Base-by-base conservation (phyloP, 2,329 filamentous ascomycete species). In the Talaromyces sp. region DNA sequence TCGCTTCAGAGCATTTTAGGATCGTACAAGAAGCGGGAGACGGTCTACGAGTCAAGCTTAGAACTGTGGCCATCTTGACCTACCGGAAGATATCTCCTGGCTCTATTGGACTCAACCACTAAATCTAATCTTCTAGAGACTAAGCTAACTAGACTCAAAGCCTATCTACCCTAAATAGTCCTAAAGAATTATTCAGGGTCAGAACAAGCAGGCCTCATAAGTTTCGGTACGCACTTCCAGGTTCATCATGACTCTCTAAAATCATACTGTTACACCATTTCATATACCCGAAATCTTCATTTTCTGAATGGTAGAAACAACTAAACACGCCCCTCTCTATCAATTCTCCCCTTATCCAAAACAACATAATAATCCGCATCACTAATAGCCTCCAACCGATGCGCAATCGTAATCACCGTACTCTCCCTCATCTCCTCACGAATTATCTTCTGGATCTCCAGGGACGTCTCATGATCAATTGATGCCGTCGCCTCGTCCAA, bases 401-500 rank as follows among this genome's bases (percentile, higher is more conserved):
- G 87, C 22, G 87, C 87, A 75, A 90, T 87, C 0, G 85, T 87
- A 64, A 90, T 83, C 14, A 90, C 87, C 0, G 87, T 90, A 41
- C 75, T 77, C 43, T 75, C 70, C 33, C 68, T 68, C 68, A 78
- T 68, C 65, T 78, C 76, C 58, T 77, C 74, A 3, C 76, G 65
- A 3, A 77, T 68, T 8, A 77, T 73, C 57, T 75, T 72, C 68
- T 78, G 76, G 4, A 78, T 77, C 48, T 78, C 76, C n/a, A 76
- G 70, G 16, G 86, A 85, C 0, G 86, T 89, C 67, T 88, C 85
- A 61, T 82, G 80, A 72, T 90, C 87, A 67, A 89, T 87, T 58
- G 83, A 86, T 2, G 87, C 87, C 1, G 87, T 89, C 2, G 87
- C 87, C 70, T 90, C 88, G 70, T 90, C 88, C 71, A 90, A 81